Evolutionary conservation across 1,284 basidiomycete genomes (phyloP).

Genomic region (Ustilago nuda): DNA sequence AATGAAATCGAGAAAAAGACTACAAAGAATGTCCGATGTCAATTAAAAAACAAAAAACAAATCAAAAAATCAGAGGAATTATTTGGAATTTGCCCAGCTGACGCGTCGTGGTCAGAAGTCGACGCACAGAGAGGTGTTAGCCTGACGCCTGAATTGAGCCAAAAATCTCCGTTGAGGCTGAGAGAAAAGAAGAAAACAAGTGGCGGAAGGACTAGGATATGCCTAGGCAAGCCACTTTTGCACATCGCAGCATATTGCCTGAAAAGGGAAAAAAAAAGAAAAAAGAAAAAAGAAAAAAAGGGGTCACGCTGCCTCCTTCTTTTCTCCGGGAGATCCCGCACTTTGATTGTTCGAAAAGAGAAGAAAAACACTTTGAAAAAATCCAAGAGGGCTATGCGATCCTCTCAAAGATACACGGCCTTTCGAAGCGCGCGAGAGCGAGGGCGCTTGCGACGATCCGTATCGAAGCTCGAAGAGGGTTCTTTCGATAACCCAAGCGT

Average conservation of each 20-base stretch:
- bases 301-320: not conserved
- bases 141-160: not conserved
- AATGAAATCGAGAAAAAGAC: not conserved
- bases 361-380: not conserved
- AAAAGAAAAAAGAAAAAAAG: not conserved
- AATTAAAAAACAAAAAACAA: not conserved
- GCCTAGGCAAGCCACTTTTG: not conserved
- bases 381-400: not conserved
- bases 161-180: not conserved
- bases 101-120: not conserved
- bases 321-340: not conserved
- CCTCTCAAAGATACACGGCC: too few species aligned
- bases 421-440: too few species aligned
- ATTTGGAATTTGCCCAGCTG: not conserved
- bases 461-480: too few species aligned
- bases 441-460: too few species aligned
- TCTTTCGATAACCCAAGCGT: too few species aligned
- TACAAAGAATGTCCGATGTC: constrained; percentile 2
- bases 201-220: not conserved
- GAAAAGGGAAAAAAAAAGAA: not conserved
- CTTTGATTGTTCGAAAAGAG: not conserved
- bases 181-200: not conserved
- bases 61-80: not conserved
- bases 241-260: not conserved
- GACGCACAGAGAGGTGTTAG: not conserved